Percentiles rank a stretch among this genome's conserved stretches.
Evolutionary conservation across 306 rosid genomes (phyloP).

Genomic region (barrel medic (Medicago truncatula)): MtrunA17r5.0-ANR NC_053048.1:9800501-9801000

Average conservation of each 20-base stretch:
- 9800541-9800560: slow-evolving; percentile 12
- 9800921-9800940: no score
- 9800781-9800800: background rate
- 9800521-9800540: background rate
- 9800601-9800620: slow-evolving; percentile 57
- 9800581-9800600: slow-evolving; percentile 63
- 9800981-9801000: no score
- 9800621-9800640: slow-evolving; percentile 61
- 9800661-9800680: slow-evolving; percentile 56
- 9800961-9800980: no score
- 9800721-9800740: slow-evolving; percentile 68
- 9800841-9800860: no score
- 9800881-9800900: no score
- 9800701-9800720: slow-evolving; percentile 78
- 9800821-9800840: no score
- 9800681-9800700: slow-evolving; percentile 81
- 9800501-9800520: no score
- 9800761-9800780: slow-evolving; percentile 49
- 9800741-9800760: slow-evolving; percentile 86
- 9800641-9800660: slow-evolving; percentile 68
- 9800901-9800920: no score
- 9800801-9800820: background rate
- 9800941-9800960: no score
- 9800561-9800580: slow-evolving; percentile 16
- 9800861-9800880: no score